Conservation (phyloP, 169 alveolate species). For the Cryptosporidium ubiquitum region DNA sequence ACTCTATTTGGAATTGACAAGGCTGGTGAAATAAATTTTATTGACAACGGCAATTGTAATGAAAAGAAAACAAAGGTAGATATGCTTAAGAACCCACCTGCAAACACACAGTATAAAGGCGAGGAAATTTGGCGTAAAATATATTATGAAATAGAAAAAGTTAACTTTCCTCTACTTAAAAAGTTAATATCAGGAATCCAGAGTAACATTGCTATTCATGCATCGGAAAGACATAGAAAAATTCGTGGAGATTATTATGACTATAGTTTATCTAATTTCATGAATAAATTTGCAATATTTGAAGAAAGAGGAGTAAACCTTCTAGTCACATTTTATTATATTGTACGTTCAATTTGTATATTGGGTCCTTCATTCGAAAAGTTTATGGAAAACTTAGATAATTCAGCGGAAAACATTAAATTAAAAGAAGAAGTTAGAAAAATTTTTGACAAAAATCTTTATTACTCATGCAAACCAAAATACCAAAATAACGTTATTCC, state of each 20-base stretch:
- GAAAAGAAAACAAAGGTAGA: slow-evolving; percentile 34
- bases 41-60: neutral
- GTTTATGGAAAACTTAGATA: slow-evolving; percentile 32
- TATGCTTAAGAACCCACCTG: slow-evolving; percentile 65
- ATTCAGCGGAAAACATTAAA: neutral
- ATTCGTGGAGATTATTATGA: slow-evolving; percentile 14
- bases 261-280: slow-evolving; percentile 52
- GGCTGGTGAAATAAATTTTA: neutral
- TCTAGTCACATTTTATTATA: slow-evolving; percentile 47
- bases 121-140: slow-evolving; percentile 50
- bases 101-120: slow-evolving; percentile 57
- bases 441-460: neutral
- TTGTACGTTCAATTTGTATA: slow-evolving; percentile 31
- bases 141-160: slow-evolving; percentile 29
- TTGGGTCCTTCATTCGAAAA: slow-evolving; percentile 30
- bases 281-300: slow-evolving; percentile 38
- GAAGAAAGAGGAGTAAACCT: slow-evolving; percentile 54
- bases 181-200: slow-evolving; percentile 52
- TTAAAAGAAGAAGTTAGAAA: slow-evolving; percentile 11
- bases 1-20: slow-evolving; percentile 57
- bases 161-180: slow-evolving; percentile 10
- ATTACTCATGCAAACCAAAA: slow-evolving; percentile 34
- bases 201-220: slow-evolving; percentile 70
- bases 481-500: slow-evolving; percentile 21
- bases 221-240: slow-evolving; percentile 59